Evolutionary conservation across 2,329 filamentous ascomycete genomes (phyloP).

Genomic region (Allantophomopsis cytisporea): DNA sequence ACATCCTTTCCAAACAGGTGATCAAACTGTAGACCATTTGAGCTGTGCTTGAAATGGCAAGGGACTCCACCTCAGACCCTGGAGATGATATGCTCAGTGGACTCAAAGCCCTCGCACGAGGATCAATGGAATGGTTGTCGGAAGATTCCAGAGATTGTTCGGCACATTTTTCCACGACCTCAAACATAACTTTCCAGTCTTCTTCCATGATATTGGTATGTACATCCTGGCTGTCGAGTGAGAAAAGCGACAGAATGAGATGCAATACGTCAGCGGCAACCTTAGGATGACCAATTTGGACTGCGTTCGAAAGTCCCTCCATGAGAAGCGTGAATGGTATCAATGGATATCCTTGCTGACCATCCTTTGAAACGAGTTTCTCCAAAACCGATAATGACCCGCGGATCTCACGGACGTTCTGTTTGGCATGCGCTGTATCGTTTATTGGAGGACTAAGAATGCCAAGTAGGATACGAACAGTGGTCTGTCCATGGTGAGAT

Average conservation of each 20-base stretch:
- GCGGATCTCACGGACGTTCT: slow-evolving; percentile 40
- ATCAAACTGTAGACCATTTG: slow-evolving; percentile 16
- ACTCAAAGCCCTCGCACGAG: slow-evolving; percentile 8
- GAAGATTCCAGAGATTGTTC: slow-evolving; percentile 13
- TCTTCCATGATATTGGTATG: slow-evolving; percentile 47
- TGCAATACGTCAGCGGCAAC: slow-evolving; percentile 17
- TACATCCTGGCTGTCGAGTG: slow-evolving; percentile 34
- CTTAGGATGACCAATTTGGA: slow-evolving; percentile 17
- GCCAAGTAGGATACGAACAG: slow-evolving; percentile 50
- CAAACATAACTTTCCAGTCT: slow-evolving; percentile 49
- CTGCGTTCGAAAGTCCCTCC: slow-evolving; percentile 38
- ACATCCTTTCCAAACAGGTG: slow-evolving; percentile 15
- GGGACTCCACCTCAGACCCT: slow-evolving; percentile 11
- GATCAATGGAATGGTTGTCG: slow-evolving; percentile 11
- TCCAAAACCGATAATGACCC: slow-evolving; percentile 49
- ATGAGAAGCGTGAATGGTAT: slow-evolving; percentile 45
- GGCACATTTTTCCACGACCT: slow-evolving; percentile 42
- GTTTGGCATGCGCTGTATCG: slow-evolving; percentile 32
- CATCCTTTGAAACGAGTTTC: slow-evolving; percentile 45
- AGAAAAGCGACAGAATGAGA: slow-evolving; percentile 38
- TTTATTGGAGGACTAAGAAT: slow-evolving; percentile 36
- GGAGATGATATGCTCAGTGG: slow-evolving; percentile 3
- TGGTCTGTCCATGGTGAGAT: slow-evolving; percentile 60
- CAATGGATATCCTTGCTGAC: slow-evolving; percentile 43
- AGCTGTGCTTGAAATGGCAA: slow-evolving; percentile 10